Evolutionary conservation across 106 monocot species (phyloP), one percentile per base, ranked within the genome.

Genomic region (Dendrobium officinale): DNA sequence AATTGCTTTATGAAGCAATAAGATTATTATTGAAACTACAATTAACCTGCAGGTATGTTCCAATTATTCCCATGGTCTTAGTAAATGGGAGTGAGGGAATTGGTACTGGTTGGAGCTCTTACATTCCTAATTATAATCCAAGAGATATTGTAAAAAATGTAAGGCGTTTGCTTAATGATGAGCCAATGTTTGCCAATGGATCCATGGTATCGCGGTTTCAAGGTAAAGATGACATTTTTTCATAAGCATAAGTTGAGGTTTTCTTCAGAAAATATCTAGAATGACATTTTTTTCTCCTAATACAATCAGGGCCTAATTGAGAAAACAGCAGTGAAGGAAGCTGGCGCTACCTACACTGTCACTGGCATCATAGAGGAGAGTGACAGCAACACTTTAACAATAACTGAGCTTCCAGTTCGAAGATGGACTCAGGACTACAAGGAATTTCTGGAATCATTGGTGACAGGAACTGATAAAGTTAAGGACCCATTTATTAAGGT

Each of bases 101-200:
- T 85, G 98, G 98, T 73, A 99, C 98, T 67, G 98, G 98, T 26
- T 99, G 98, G 98, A 99, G 98, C 76, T 90, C 95, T 33, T 99
- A 84, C 48, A 77, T 99, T 80, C 98, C 98, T 73, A 99, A 99
- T 59, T 99, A 93, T 73, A 99, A 99, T 41, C 98, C 98, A 42
- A 88, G 84, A 83, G 98, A 99, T 47, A 87, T 99, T 24, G 79
- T 95, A 77, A 92, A 86, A 33, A 99, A 99, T 77, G 55, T 99
- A 4, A 91, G 87, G 78, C 78, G 89, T n/a, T 80, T 99, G 74
- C 78, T 99, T 47, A 99, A 91, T 85, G 85, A 85, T 13, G 95
- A 95, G 79, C 80, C 81, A 43, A 87, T 91, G 89, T n/a, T 79
- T 87, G 61, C 86, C 98, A 26, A 99, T 99, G 93, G 82, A 88